Percentiles rank a stretch among this genome's conserved stretches.
Conservation (phyloP, 2,329 filamentous ascomycete species). For the Paecilomyces dactylethromorphus region DNA sequence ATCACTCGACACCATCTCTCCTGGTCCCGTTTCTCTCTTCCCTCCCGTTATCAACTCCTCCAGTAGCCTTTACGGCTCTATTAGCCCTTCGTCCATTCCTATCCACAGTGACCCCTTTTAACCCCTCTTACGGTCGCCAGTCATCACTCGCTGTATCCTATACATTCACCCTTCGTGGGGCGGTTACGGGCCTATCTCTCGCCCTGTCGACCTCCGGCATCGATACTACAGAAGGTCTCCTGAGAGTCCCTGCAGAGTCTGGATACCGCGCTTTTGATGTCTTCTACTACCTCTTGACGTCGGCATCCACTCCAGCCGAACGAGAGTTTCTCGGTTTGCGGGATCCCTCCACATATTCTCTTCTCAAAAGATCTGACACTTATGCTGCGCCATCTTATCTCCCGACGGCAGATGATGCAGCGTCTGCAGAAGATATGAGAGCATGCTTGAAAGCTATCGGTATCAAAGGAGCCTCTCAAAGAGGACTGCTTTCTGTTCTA, state of each 20-base stretch:
- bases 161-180: constrained; percentile 73
- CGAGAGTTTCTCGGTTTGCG: constrained; percentile 81
- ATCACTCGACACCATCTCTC: constrained; percentile 79
- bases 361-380: constrained; percentile 77
- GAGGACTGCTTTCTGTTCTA: constrained; percentile 77
- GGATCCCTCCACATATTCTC: constrained; percentile 65
- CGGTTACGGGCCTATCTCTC: constrained; percentile 66
- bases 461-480: constrained; percentile 77
- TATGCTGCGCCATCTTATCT: constrained; percentile 83
- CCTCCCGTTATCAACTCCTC: constrained; percentile 72
- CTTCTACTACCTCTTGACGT: constrained; percentile 92
- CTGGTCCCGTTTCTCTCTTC: constrained; percentile 73
- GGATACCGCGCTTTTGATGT: constrained; percentile 94
- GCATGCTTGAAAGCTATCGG: constrained; percentile 82
- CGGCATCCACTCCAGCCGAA: constrained; percentile 82
- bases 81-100: constrained; percentile 80
- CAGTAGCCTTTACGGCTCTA: constrained; percentile 68
- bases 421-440: constrained; percentile 88
- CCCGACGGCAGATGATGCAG: constrained; percentile 85
- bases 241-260: constrained; percentile 69
- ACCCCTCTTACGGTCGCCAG: constrained; percentile 76
- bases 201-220: constrained; percentile 82
- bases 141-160: constrained; percentile 74
- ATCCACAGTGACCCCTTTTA: constrained; percentile 78
- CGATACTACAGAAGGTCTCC: constrained; percentile 71